Percentiles rank a stretch among this genome's conserved stretches.
Conservation (phyloP, 2,329 filamentous ascomycete species). For the Incumbomyces delicatus region DNA sequence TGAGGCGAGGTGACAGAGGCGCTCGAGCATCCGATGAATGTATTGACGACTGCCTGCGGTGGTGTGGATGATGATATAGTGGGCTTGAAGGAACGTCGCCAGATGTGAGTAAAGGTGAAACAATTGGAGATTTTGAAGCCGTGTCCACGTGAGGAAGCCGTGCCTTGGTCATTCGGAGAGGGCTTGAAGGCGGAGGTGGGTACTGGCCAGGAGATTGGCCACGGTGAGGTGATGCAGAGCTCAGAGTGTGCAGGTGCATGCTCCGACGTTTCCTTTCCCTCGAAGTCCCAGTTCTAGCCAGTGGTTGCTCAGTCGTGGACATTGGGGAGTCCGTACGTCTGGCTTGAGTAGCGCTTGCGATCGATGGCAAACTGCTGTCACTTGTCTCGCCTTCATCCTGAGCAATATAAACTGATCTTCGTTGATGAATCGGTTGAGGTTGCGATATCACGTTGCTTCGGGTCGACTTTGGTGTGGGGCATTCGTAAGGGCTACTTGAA, state of each 20-base stretch:
- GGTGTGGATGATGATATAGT: conserved; percentile 50
- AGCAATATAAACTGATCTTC: conserved; percentile 70
- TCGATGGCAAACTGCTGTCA: conserved; percentile 77
- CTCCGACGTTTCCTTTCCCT: conserved; percentile 80
- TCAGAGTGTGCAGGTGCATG: conserved; percentile 65
- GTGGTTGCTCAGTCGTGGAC: conserved; percentile 59
- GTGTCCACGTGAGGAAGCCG: conserved; percentile 50
- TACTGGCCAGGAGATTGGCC: conserved; percentile 80
- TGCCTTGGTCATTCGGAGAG: conserved; percentile 75
- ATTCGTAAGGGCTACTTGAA: conserved; percentile 83
- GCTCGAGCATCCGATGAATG: conserved; percentile 63
- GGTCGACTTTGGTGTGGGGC: conserved; percentile 80
- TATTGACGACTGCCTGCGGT: conserved; percentile 84
- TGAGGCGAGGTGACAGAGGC: conserved; percentile 71
- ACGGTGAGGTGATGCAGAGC: conserved; percentile 60
- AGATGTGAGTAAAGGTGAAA: conserved; percentile 74
- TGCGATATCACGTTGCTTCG: conserved; percentile 51
- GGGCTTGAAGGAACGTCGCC: conserved; percentile 57
- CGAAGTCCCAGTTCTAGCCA: conserved; percentile 67
- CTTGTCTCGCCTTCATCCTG: conserved; percentile 72
- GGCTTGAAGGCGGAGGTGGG: conserved; percentile 69
- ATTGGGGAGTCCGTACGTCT: conserved; percentile 79
- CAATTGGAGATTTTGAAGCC: conserved; percentile 58
- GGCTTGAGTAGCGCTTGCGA: conserved; percentile 61
- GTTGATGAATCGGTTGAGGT: conserved; percentile 53